phyloP scores from a whole-genome alignment of 805 yeast genomes.

The Yarrowia phangngaensis region DNA sequence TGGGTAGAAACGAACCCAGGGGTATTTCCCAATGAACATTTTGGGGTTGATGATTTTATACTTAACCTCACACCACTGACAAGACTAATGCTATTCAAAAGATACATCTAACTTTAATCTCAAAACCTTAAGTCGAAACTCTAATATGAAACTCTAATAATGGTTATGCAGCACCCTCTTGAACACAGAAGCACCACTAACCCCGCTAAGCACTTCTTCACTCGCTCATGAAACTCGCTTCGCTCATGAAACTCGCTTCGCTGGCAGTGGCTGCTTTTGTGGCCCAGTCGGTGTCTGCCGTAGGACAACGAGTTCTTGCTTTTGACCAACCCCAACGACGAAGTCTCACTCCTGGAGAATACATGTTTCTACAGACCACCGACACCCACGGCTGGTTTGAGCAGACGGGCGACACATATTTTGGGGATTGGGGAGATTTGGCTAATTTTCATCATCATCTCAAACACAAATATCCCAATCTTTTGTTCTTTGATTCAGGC shows the following conservation, averaged over 20 bases:
- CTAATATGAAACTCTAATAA: too few species aligned
- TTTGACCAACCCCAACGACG: constrained; percentile 14
- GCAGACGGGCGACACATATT: constrained; percentile 48
- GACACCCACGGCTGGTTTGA: constrained; percentile 98
- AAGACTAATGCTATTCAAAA: too few species aligned
- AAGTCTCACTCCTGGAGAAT: constrained; percentile 1
- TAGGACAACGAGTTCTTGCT: constrained; percentile 4
- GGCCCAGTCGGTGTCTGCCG: neutral
- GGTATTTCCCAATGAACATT: too few species aligned
- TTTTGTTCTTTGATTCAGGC: constrained; percentile 79
- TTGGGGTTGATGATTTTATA: too few species aligned
- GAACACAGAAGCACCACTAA: too few species aligned
- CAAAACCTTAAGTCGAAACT: too few species aligned
- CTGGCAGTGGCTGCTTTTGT: constrained; percentile 4
- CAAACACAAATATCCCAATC: constrained; percentile 51
- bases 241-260: constrained; percentile 6
- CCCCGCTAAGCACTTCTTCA: neutral
- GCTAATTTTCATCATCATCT: constrained; percentile 61
- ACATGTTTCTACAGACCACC: constrained; percentile 76
- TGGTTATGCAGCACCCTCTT: too few species aligned
- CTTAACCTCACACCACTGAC: too few species aligned
- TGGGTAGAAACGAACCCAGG: too few species aligned
- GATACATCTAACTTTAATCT: too few species aligned
- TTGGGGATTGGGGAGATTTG: constrained; percentile 92
- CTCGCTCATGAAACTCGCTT: neutral